These are phyloP conservation scores for Tetratostichococcus sp. DNA, from an alignment of 139 green algal species.

Conservation along the genomic window DNA sequence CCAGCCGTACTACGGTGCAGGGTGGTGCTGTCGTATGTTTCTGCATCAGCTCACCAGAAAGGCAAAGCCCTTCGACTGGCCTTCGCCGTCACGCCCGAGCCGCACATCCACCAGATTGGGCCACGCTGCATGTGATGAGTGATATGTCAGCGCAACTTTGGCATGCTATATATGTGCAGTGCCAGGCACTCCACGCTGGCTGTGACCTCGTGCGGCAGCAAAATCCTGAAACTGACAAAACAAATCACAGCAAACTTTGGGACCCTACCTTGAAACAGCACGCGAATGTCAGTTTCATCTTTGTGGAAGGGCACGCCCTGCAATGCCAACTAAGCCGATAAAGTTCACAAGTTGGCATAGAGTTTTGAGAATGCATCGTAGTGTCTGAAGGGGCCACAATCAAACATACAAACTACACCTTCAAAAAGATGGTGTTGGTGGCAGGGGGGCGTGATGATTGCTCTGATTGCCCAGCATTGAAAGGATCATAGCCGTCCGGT, in stretches of 20 bases:
- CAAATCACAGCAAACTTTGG: not conserved
- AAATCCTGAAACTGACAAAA: not conserved
- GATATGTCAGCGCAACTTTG: not conserved
- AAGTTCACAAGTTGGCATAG: too few species aligned
- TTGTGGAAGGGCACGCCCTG: conserved; percentile 32
- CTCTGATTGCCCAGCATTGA: not conserved
- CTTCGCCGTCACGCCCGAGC: conserved; percentile 27
- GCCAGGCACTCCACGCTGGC: not conserved
- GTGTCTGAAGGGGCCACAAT: too few species aligned
- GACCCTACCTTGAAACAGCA: conserved; percentile 21
- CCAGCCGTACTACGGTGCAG: not conserved
- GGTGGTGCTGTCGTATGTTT: not conserved
- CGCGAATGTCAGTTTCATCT: conserved; percentile 20
- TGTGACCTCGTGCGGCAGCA: too few species aligned
- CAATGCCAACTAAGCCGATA: not conserved
- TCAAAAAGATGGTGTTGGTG: not conserved
- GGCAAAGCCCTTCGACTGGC: conserved; percentile 27
- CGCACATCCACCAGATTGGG: conserved; percentile 40
- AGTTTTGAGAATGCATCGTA: too few species aligned
- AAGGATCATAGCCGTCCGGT: not conserved
- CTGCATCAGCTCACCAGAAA: conserved; percentile 36
- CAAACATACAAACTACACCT: not conserved
- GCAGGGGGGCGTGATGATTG: too few species aligned
- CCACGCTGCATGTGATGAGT: conserved; percentile 17
- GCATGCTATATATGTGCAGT: not conserved